phyloP scores from a whole-genome alignment of 139 green algal species.

The Chlamydomonas schloesseri region DNA sequence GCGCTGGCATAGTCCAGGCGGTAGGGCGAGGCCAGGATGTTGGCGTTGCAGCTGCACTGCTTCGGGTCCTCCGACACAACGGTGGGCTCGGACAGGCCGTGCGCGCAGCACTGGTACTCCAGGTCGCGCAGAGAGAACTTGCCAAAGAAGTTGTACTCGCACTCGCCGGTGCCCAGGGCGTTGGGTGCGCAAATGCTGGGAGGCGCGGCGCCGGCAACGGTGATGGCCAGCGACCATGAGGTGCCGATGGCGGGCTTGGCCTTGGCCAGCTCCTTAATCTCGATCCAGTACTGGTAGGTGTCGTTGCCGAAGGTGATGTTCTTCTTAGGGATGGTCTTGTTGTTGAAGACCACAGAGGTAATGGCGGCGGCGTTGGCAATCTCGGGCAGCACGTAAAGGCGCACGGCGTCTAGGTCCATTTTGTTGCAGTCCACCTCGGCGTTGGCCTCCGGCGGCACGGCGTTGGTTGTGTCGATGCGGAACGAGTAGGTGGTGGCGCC shows the following conservation, averaged over 20 bases:
- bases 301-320: conserved; percentile 15
- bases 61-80: not conserved
- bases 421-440: conserved; percentile 26
- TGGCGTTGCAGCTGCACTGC: conserved; percentile 48
- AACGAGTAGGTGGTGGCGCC: not conserved
- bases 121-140: conserved; percentile 39
- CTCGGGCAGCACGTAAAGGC: conserved; percentile 51
- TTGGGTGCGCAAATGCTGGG: conserved; percentile 44
- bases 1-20: conserved; percentile 4
- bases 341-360: not conserved
- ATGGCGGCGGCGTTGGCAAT: not conserved
- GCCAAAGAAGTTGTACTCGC: conserved; percentile 61
- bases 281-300: conserved; percentile 5
- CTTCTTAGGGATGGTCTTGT: not conserved
- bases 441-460: not conserved
- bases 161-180: conserved; percentile 40
- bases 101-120: conserved; percentile 56
- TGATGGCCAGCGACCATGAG: not conserved
- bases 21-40: conserved; percentile 52
- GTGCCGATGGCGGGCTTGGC: not conserved
- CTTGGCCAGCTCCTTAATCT: conserved; percentile 1
- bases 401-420: conserved; percentile 52
- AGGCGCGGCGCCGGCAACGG: not conserved
- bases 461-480: not conserved
- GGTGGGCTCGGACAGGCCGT: conserved; percentile 38